Evolutionary conservation across 805 yeast genomes (phyloP).

Genomic region (Candida broadrunensis): DNA sequence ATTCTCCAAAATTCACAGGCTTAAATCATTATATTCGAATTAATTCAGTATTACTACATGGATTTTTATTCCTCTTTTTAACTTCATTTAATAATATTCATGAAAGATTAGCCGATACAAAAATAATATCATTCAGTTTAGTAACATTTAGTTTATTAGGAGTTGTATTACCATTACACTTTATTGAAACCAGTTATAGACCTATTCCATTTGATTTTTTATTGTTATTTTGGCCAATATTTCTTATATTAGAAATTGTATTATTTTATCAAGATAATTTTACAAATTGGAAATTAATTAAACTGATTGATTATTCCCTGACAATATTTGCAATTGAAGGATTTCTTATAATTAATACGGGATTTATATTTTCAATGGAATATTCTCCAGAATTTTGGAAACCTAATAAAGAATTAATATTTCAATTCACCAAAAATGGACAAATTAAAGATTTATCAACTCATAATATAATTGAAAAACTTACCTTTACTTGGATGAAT

Average conservation of each 20-base stretch:
- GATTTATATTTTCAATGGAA: slow-evolving; percentile 37
- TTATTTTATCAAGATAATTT: slow-evolving; percentile 23
- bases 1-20: slow-evolving; percentile 21
- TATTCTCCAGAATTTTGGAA: slow-evolving; percentile 24
- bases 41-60: slow-evolving; percentile 16
- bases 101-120: slow-evolving; percentile 22
- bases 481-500: slow-evolving; percentile 50
- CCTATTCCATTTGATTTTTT: slow-evolving; percentile 19
- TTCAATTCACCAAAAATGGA: slow-evolving; percentile 20
- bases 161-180: slow-evolving; percentile 24
- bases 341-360: slow-evolving; percentile 24
- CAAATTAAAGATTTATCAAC: slow-evolving; percentile 12
- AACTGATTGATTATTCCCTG: slow-evolving; percentile 3
- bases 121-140: slow-evolving; percentile 13
- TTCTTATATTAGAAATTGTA: slow-evolving; percentile 14
- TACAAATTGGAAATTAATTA: slow-evolving; percentile 22
- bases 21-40: slow-evolving; percentile 20
- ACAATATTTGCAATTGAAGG: slow-evolving; percentile 17
- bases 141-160: slow-evolving; percentile 7
- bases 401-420: slow-evolving; percentile 38
- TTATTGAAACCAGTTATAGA: slow-evolving; percentile 18
- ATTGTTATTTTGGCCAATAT: slow-evolving; percentile 28
- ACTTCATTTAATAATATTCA: slow-evolving; percentile 14
- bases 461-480: slow-evolving; percentile 33
- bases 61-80: slow-evolving; percentile 11